phyloP scores from a whole-genome alignment of 352 stramenopile species.

The Phytophthora kernoviae region DNA sequence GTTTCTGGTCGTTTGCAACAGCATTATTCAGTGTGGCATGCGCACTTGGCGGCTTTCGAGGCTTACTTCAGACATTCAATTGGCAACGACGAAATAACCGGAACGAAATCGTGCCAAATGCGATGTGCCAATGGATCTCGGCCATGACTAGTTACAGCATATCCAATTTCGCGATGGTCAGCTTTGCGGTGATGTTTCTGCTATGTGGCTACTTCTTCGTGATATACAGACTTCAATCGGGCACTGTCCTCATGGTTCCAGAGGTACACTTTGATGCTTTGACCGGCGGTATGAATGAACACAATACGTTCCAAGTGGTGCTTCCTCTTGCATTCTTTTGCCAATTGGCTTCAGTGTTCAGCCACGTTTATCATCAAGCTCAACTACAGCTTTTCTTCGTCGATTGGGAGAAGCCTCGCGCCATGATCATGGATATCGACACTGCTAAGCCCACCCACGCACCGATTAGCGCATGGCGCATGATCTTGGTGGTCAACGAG shows the following conservation, averaged over 20 bases:
- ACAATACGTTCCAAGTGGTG: slow-evolving; percentile 85
- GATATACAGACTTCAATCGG: slow-evolving; percentile 94
- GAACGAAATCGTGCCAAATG: slow-evolving; percentile 64
- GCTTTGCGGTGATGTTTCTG: slow-evolving; percentile 70
- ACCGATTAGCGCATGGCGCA: slow-evolving; percentile 93
- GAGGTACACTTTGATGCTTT: slow-evolving; percentile 56
- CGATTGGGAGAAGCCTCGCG: slow-evolving; percentile 93
- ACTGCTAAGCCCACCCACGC: slow-evolving; percentile 45
- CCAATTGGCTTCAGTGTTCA: slow-evolving; percentile 75
- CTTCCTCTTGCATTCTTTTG: slow-evolving; percentile 85
- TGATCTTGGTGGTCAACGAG: slow-evolving; percentile 94
- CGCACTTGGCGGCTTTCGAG: slow-evolving; percentile 54
- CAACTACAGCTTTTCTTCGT: slow-evolving; percentile 90
- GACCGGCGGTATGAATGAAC: slow-evolving; percentile 72
- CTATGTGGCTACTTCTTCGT: slow-evolving; percentile 91
- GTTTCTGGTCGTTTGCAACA: slow-evolving; percentile 80
- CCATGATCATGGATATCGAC: slow-evolving; percentile 68
- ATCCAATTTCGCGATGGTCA: slow-evolving; percentile 47
- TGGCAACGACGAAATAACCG: slow-evolving; percentile 84
- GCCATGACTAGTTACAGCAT: slow-evolving; percentile 43
- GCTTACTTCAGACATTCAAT: slow-evolving; percentile 84
- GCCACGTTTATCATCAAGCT: slow-evolving; percentile 82
- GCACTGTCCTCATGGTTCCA: slow-evolving; percentile 90
- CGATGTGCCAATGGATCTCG: slow-evolving; percentile 52
- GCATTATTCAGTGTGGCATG: slow-evolving; percentile 74